phyloP scores from a whole-genome alignment of 2,329 filamentous ascomycete species.

The Sphaerulina populicola region DNA sequence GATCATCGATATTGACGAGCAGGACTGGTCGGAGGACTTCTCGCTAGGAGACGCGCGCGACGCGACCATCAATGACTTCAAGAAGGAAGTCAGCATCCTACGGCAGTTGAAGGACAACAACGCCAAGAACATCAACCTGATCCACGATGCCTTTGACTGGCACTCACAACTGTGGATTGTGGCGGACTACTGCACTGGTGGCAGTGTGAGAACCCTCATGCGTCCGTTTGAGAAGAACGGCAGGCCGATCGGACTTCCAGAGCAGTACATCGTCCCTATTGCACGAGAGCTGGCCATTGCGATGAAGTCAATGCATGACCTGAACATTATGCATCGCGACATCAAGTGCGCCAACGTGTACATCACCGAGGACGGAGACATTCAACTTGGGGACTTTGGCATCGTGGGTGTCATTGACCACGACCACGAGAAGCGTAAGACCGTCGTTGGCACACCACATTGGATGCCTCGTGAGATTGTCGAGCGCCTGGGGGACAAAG shows the following conservation, averaged over 20 bases:
- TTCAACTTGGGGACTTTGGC: conserved; percentile 79
- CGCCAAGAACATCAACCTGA: conserved; percentile 70
- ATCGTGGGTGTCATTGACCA: conserved; percentile 72
- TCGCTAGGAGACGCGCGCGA: conserved; percentile 45
- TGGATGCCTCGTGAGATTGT: conserved; percentile 76
- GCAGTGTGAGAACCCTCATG: conserved; percentile 63
- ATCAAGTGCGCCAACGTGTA: conserved; percentile 69
- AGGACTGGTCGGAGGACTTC: conserved; percentile 49
- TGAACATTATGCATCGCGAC: conserved; percentile 58
- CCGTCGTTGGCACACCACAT: conserved; percentile 72
- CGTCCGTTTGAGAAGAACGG: conserved; percentile 27
- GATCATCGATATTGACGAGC: conserved; percentile 75
- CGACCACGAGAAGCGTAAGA: conserved; percentile 62
- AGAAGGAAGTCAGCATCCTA: conserved; percentile 58
- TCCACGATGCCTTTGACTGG: conserved; percentile 69
- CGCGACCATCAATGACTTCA: conserved; percentile 50
- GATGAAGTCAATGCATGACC: conserved; percentile 55
- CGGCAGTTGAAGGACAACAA: conserved; percentile 65
- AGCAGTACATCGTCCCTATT: conserved; percentile 56
- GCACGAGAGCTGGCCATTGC: conserved; percentile 56
- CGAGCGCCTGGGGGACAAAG: conserved; percentile 17
- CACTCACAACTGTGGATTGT: conserved; percentile 80
- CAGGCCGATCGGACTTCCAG: conserved; percentile 40
- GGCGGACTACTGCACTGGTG: conserved; percentile 76
- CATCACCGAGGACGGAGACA: conserved; percentile 64